A percentile compares a stretch with the other conserved stretches of the same genome.
Evolutionary conservation across 2,329 filamentous ascomycete genomes (phyloP).

Genomic region (Verticillium albo-atrum): DNA sequence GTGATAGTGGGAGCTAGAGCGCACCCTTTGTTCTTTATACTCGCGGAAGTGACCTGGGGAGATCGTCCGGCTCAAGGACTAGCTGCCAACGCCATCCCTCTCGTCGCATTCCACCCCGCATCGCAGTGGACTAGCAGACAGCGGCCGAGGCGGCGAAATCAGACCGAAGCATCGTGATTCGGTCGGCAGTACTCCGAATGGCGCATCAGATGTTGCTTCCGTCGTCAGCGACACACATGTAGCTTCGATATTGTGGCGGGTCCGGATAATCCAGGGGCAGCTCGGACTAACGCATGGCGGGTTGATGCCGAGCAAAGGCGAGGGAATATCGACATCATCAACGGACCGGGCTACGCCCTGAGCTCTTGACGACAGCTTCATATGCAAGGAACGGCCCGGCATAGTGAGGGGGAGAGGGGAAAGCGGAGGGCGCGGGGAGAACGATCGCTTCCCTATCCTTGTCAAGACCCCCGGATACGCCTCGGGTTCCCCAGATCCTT

Average conservation of each 20-base stretch:
- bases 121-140: background rate
- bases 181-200: background rate
- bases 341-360: background rate
- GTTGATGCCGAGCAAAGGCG: background rate
- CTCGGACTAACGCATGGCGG: background rate
- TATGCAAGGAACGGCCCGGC: background rate
- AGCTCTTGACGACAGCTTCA: background rate
- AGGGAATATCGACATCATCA: background rate
- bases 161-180: background rate
- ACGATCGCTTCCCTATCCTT: background rate
- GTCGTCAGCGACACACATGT: background rate
- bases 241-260: background rate
- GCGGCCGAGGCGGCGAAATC: background rate
- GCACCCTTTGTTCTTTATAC: background rate
- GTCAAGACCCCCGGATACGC: background rate
- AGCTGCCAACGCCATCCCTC: background rate
- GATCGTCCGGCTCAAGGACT: background rate
- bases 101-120: background rate
- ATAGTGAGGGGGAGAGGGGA: background rate
- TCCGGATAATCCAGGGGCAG: background rate
- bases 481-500: background rate
- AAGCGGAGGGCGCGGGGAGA: background rate
- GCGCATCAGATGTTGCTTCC: background rate
- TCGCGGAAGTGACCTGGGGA: background rate
- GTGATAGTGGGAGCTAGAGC: background rate